Conservation (phyloP, 768 basidiomycete genomes). For the Hygrophoropsis aurantiaca region DNA sequence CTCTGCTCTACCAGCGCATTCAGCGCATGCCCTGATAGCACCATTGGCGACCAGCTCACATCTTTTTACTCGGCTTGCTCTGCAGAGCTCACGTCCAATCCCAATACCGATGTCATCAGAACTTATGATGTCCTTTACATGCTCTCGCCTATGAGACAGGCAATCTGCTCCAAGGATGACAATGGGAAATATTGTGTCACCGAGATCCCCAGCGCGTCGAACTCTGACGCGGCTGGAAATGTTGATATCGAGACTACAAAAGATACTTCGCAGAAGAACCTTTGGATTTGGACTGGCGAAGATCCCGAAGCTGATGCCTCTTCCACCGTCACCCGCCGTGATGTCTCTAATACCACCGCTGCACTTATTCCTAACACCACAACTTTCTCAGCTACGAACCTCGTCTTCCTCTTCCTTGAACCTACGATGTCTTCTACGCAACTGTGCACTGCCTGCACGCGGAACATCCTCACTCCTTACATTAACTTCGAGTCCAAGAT, state of each 20-base stretch:
- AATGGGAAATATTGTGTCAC: constrained; percentile 68
- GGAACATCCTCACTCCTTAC: constrained; percentile 73
- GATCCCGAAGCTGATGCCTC: too few relatives aligned
- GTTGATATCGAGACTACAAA: constrained; percentile 9
- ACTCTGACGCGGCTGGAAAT: constrained; percentile 17
- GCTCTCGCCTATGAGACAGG: constrained; percentile 59
- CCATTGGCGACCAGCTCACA: constrained; percentile 61
- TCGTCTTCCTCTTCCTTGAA: constrained; percentile 80
- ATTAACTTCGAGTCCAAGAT: constrained; percentile 68
- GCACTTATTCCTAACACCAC: constrained; percentile 50
- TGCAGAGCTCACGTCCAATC: constrained; percentile 59
- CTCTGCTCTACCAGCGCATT: constrained; percentile 54
- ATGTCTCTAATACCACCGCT: constrained; percentile 23
- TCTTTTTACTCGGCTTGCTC: constrained; percentile 72
- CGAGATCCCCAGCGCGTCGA: constrained; percentile 36
- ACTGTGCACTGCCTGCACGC: constrained; percentile 84
- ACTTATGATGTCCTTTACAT: constrained; percentile 83
- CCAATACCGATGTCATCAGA: constrained; percentile 49
- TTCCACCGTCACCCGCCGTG: constrained; percentile 27
- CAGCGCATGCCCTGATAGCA: constrained; percentile 51
- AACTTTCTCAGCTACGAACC: constrained; percentile 55
- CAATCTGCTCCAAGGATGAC: constrained; percentile 78
- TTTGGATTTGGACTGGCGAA: constrained; percentile 17
- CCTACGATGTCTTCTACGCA: constrained; percentile 42
- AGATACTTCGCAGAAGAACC: constrained; percentile 18